phyloP scores from a whole-genome alignment of 148 eudicot species.

The Persicaria maculosa region DNA sequence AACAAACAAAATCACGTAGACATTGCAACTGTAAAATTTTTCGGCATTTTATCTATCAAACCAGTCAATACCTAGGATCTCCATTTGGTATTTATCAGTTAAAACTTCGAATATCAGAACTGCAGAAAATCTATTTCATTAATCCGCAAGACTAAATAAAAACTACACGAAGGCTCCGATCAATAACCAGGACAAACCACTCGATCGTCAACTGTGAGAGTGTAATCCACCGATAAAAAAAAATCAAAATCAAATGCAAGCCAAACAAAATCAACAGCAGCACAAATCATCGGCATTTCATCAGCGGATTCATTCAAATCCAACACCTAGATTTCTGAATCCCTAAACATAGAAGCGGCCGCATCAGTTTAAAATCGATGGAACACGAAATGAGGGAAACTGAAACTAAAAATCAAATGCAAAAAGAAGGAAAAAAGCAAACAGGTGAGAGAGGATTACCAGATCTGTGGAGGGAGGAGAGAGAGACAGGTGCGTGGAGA shows the following conservation, averaged over 20 bases:
- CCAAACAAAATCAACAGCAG: not conserved
- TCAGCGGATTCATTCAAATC: not conserved
- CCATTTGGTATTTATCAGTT: no score
- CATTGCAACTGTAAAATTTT: no score
- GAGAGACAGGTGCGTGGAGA: not conserved
- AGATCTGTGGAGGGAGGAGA: not conserved
- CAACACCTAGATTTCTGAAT: not conserved
- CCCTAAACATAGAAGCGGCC: not conserved
- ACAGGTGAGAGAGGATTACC: not conserved
- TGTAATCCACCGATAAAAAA: no score
- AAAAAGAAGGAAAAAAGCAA: not conserved
- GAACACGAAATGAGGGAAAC: not conserved
- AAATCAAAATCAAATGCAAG: not conserved
- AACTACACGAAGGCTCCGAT: no score
- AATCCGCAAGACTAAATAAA: no score
- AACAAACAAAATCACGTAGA: not conserved
- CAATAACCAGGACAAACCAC: no score
- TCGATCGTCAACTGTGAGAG: no score
- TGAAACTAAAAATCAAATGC: not conserved
- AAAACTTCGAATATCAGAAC: no score
- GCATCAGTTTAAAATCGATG: not conserved
- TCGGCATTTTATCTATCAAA: no score
- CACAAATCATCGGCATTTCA: not conserved
- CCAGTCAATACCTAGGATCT: no score
- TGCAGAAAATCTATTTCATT: no score